Conservation (phyloP, 768 basidiomycete genomes). For the Gelatoporia subvermispora region DNA sequence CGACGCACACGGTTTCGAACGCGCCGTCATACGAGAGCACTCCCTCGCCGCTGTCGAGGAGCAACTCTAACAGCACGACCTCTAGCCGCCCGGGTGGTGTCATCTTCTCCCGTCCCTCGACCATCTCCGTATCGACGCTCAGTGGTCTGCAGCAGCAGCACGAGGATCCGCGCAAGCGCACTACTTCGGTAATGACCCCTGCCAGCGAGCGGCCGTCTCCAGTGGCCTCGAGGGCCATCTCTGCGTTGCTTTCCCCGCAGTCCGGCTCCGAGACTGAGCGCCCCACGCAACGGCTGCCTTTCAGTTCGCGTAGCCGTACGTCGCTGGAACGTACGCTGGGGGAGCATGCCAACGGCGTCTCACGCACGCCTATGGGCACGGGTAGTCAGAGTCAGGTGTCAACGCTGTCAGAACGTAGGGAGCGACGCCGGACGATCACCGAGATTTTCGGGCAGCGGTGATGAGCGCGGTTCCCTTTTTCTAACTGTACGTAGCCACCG, state of each 20-base stretch:
- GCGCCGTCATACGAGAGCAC: slow-evolving; percentile 19
- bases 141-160: slow-evolving; percentile 54
- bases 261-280: slow-evolving; percentile 50
- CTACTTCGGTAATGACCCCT: slow-evolving; percentile 27
- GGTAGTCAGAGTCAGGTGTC: slow-evolving; percentile 21
- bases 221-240: slow-evolving; percentile 15
- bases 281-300: slow-evolving; percentile 35
- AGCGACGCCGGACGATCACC: slow-evolving; percentile 47
- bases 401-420: slow-evolving; percentile 32
- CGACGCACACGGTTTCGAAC: slow-evolving; percentile 56
- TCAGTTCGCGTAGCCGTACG: slow-evolving; percentile 36
- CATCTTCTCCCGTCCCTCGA: slow-evolving; percentile 62
- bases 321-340: slow-evolving; percentile 38
- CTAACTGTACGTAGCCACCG: slow-evolving; percentile 8
- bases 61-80: slow-evolving; percentile 33
- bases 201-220: slow-evolving; percentile 14
- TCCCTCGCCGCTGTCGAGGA: slow-evolving; percentile 32
- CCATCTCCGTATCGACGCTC: slow-evolving; percentile 46
- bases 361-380: slow-evolving; percentile 15
- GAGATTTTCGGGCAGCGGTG: slow-evolving; percentile 41
- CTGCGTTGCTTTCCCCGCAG: slow-evolving; percentile 26
- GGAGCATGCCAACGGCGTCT: slow-evolving; percentile 37
- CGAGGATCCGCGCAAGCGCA: slow-evolving; percentile 30
- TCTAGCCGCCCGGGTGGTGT: slow-evolving; percentile 39
- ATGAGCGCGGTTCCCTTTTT: not conserved